Evolutionary conservation across 495 filamentous ascomycete species (phyloP).

Genomic region (Bathelium albidoporum): DNA sequence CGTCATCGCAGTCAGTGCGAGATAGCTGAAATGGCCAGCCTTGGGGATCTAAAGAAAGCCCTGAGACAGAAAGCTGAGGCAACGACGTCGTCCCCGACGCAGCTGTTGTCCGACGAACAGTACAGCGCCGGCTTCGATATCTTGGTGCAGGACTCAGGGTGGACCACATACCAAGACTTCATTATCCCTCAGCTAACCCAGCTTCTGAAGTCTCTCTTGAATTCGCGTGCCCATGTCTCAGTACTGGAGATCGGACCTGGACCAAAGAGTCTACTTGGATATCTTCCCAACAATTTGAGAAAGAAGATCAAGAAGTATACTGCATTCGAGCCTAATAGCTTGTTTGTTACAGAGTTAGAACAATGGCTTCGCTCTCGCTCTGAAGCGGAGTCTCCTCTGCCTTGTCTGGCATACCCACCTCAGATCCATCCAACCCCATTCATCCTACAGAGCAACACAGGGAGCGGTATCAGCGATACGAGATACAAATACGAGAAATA

Average conservation of each 20-base stretch:
- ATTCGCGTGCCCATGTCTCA: conserved; percentile 39
- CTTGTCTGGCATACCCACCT: conserved; percentile 36
- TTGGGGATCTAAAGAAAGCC: conserved; percentile 40
- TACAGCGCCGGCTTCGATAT: conserved; percentile 46
- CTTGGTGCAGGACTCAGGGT: conserved; percentile 35
- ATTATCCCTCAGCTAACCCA: conserved; percentile 47
- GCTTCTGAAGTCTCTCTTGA: conserved; percentile 40
- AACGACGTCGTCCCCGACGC: conserved; percentile 25
- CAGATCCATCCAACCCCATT: conserved; percentile 41
- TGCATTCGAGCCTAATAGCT: conserved; percentile 47
- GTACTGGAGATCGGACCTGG: conserved; percentile 54
- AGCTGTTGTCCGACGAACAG: conserved; percentile 43
- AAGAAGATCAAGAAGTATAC: conserved; percentile 40
- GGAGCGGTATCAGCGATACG: conserved; percentile 22
- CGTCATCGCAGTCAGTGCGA: conserved; percentile 16
- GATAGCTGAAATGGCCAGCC: conserved; percentile 40
- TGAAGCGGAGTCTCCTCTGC: conserved; percentile 36
- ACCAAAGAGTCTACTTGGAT: conserved; percentile 44
- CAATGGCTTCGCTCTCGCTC: conserved; percentile 36
- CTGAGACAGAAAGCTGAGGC: conserved; percentile 35
- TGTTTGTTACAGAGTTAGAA: conserved; percentile 41
- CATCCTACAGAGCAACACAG: conserved; percentile 24
- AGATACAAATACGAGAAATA: conserved; percentile 34
- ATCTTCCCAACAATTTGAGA: conserved; percentile 39
- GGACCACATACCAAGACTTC: conserved; percentile 44